Evolutionary conservation across 139 green algal genomes (phyloP).

Genomic region (Pseudopediastrum boryanum): DNA sequence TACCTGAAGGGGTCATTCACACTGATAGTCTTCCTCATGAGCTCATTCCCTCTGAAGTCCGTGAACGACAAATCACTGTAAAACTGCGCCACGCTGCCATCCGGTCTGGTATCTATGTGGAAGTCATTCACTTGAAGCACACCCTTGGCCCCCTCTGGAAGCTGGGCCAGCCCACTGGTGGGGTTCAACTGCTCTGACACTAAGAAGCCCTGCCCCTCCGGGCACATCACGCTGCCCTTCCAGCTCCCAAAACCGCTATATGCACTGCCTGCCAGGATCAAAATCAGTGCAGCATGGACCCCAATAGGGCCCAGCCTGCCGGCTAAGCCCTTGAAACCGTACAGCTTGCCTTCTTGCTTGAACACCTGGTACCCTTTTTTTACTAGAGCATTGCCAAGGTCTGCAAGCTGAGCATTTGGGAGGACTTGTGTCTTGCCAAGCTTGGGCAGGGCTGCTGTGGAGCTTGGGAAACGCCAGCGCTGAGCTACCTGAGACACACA

Average conservation of each 20-base stretch:
- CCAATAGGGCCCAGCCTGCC: slow-evolving; percentile 94
- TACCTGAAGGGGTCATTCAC: slow-evolving; percentile 96
- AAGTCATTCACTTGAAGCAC: slow-evolving; percentile 91
- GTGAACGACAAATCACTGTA: slow-evolving; percentile 81
- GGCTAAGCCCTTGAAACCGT: slow-evolving; percentile 96
- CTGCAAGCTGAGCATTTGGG: slow-evolving; percentile 65
- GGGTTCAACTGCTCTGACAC: slow-evolving; percentile 43
- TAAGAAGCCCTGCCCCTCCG: slow-evolving; percentile 60
- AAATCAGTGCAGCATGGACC: slow-evolving; percentile 92
- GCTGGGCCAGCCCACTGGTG: slow-evolving; percentile 30
- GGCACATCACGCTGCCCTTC: slow-evolving; percentile 81
- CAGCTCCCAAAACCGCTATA: slow-evolving; percentile 79
- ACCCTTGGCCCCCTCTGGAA: slow-evolving; percentile 45
- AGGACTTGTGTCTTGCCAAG: slow-evolving; percentile 65
- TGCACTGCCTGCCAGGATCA: slow-evolving; percentile 81
- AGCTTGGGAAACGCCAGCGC: slow-evolving; percentile 73
- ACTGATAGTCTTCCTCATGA: slow-evolving; percentile 77
- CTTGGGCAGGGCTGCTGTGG: slow-evolving; percentile 38
- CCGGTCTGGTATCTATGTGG: slow-evolving; percentile 88
- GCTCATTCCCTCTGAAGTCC: slow-evolving; percentile 47
- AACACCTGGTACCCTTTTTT: slow-evolving; percentile 91
- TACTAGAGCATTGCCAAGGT: slow-evolving; percentile 70
- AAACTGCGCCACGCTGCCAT: slow-evolving; percentile 92
- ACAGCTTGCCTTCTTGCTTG: slow-evolving; percentile 78
- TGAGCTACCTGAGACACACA: slow-evolving; percentile 69